Base-by-base conservation (phyloP, 2,329 filamentous ascomycete genomes). In the Ophiognomonia clavigignenti-juglandacearum region DNA sequence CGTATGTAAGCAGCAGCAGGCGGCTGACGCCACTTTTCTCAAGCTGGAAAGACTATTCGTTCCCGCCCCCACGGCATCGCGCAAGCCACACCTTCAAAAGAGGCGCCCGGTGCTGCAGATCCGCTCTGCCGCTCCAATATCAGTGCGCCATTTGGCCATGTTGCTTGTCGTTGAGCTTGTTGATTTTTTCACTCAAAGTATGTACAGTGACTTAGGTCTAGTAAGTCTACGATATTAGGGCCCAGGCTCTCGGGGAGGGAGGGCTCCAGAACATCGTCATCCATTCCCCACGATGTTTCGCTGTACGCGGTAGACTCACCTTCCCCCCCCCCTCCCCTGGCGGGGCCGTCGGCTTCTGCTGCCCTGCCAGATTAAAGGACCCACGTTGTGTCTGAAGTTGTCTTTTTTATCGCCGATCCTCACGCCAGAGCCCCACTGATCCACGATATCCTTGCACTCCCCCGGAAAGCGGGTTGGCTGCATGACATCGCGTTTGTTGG, bases 301-400 rank as follows among this genome's bases (percentile, higher is more conserved):
- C 32, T 32, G 32, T 8, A 19, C 36, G 48, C 27, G 42, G n/a
- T n/a, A 48, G 48, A 35, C 23, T 36, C 42, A 45, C 42, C 41
- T 42, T 35, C n/a, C n/a, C n/a, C n/a, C n/a, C n/a, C n/a, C n/a
- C n/a, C n/a, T n/a, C n/a, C n/a, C n/a, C n/a, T n/a, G n/a, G n/a
- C n/a, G n/a, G n/a, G n/a, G n/a, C n/a, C n/a, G n/a, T n/a, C n/a
- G n/a, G n/a, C 38, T 38, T 38, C 20, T 19, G 11, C 19, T 32
- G 32, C 42, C 16, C 39, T 34, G 26, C 42, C 39, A 51, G 46
- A 51, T 51, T 51, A 51, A 51, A 51, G 49, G 49, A 40, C 32
- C 35, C 42, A 43, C 39, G 45, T 20, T 36, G 46, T 42, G 49
- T 49, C 42, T 49, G 49, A 43, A 39, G 32, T 39, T 32, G 45